Evolutionary conservation across 208 protist species (phyloP).

Genomic region (Trypanosoma brucei): DNA sequence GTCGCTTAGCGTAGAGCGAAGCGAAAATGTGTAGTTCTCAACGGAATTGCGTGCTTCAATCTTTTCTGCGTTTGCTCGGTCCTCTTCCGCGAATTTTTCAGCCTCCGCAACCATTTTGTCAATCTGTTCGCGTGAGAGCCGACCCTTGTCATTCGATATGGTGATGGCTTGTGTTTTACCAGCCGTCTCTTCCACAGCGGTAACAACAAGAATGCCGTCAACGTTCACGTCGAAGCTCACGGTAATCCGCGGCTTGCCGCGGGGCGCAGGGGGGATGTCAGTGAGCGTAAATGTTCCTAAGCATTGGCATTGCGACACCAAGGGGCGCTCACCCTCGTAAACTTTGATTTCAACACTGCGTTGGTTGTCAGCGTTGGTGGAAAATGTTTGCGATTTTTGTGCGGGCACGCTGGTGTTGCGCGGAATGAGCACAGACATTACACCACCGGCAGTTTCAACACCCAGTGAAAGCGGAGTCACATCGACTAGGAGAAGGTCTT

Average conservation of each 20-base stretch:
- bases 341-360: conserved; percentile 90
- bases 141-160: conserved; percentile 97
- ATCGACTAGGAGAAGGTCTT: conserved; percentile 78
- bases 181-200: conserved; percentile 91
- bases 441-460: conserved; percentile 90
- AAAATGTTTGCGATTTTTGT: conserved; percentile 87
- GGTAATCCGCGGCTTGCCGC: conserved; percentile 96
- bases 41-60: conserved; percentile 92
- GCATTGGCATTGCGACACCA: conserved; percentile 92
- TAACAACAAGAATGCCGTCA: conserved; percentile 97
- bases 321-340: conserved; percentile 91
- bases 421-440: conserved; percentile 92
- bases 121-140: conserved; percentile 93
- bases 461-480: conserved; percentile 95
- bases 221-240: conserved; percentile 98
- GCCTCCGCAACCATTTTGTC: conserved; percentile 95
- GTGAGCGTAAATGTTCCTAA: conserved; percentile 94
- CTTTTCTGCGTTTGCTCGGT: conserved; percentile 72
- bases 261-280: conserved; percentile 71
- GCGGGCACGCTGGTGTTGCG: conserved; percentile 82
- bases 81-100: conserved; percentile 91
- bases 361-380: conserved; percentile 85
- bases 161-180: conserved; percentile 87
- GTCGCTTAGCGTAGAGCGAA: conserved; percentile 59
- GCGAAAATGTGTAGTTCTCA: conserved; percentile 85